Conservation (phyloP, 805 yeast genomes). For the Saturnispora hagleri region DNA sequence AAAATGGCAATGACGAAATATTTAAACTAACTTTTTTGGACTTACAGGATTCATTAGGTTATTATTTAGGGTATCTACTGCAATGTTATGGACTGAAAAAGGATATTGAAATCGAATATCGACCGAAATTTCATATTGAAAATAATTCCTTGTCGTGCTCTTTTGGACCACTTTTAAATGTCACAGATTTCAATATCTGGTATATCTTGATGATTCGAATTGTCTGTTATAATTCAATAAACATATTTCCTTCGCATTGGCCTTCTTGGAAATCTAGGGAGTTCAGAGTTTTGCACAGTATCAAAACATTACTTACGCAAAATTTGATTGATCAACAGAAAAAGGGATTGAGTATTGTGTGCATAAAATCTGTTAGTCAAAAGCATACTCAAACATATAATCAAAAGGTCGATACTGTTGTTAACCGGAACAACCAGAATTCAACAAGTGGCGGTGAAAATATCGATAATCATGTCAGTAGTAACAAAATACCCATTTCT, state of each 20-base stretch:
- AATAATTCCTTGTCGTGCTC: background rate
- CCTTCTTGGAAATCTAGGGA: constrained; percentile 6
- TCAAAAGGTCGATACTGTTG: background rate
- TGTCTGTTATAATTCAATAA: background rate
- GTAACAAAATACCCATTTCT: background rate
- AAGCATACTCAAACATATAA: background rate
- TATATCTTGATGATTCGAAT: background rate
- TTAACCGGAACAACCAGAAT: background rate
- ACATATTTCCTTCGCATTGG: constrained; percentile 1
- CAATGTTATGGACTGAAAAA: constrained; percentile 2
- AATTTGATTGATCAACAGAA: background rate
- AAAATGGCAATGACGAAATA: background rate
- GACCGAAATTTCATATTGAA: background rate
- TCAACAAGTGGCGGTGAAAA: background rate
- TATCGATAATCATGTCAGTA: background rate
- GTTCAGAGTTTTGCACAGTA: constrained; percentile 5
- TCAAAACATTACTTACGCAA: background rate
- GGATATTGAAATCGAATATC: background rate
- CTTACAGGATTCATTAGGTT: constrained; percentile 1
- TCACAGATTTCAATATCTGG: background rate
- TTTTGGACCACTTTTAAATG: background rate
- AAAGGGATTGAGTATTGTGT: background rate
- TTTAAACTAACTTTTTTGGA: background rate
- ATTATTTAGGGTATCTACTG: background rate
- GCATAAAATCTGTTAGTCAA: background rate